Conservation (phyloP, 2,329 filamentous ascomycete species). For the Didymella exigua region DNA sequence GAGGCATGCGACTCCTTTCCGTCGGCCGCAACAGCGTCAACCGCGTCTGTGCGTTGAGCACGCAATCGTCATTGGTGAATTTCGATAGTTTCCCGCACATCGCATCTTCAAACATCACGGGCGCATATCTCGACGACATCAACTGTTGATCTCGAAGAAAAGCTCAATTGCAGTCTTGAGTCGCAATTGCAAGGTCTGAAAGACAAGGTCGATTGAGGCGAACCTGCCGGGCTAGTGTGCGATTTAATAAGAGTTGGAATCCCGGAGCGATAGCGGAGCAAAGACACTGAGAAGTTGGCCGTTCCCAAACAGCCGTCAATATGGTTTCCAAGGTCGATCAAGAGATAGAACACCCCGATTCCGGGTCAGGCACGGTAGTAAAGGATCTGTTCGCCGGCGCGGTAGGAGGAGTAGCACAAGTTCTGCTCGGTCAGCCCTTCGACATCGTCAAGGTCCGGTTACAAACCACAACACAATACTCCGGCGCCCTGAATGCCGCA, state of each 20-base stretch:
- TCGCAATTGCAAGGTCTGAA: not conserved
- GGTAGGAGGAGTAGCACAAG: conserved; percentile 89
- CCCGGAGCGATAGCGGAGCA: conserved; percentile 4
- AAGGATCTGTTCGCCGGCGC: conserved; percentile 95
- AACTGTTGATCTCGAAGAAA: no score
- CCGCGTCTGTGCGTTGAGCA: conserved; percentile 16
- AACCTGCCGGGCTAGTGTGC: conserved; percentile 2
- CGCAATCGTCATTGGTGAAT: conserved; percentile 18
- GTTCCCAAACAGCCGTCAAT: conserved; percentile 4
- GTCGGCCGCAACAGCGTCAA: conserved; percentile 10
- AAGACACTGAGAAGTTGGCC: not conserved
- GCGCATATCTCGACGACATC: not conserved
- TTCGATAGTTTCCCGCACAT: conserved; percentile 8
- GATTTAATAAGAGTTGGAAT: conserved; percentile 6
- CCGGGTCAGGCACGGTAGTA: conserved; percentile 55
- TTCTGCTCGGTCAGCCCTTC: conserved; percentile 78
- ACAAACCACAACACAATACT: conserved; percentile 85
- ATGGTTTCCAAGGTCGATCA: conserved; percentile 41
- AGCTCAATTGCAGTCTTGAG: not conserved
- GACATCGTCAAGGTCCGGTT: conserved; percentile 86
- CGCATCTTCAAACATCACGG: conserved; percentile 3
- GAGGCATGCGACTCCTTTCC: conserved; percentile 7
- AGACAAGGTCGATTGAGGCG: not conserved
- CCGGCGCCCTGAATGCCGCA: conserved; percentile 79
- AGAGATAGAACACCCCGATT: conserved; percentile 46